Conservation (phyloP, 495 filamentous ascomycete species). For the Pyrenula aspistea region DNA sequence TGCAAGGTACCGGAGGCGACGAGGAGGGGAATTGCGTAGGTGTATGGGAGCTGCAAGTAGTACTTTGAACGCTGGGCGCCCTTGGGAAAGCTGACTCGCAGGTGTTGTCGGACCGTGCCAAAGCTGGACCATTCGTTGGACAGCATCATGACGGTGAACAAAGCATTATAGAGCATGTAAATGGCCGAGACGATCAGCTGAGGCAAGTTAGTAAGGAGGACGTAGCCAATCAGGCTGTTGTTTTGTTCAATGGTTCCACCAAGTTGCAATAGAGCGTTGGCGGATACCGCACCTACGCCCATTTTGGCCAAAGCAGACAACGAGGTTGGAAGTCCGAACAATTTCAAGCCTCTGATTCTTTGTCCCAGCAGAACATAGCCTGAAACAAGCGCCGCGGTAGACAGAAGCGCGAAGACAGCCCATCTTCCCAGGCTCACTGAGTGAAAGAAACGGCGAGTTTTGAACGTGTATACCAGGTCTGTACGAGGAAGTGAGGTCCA, state of each 20-base stretch:
- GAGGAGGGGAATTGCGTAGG: slow-evolving; percentile 23
- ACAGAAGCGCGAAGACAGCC: background rate
- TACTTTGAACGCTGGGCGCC: slow-evolving; percentile 25
- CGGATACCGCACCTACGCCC: background rate
- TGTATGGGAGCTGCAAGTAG: slow-evolving; percentile 28
- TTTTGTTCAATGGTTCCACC: background rate
- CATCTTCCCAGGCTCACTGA: background rate
- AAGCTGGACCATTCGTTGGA: slow-evolving; percentile 9
- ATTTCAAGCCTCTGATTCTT: background rate
- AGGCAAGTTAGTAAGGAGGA: slow-evolving; percentile 17
- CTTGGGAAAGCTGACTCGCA: slow-evolving; percentile 16
- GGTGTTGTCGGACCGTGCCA: slow-evolving; percentile 6
- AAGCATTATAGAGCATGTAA: slow-evolving; percentile 17
- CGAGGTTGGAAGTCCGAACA: background rate
- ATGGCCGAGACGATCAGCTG: slow-evolving; percentile 21
- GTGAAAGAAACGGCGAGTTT: background rate
- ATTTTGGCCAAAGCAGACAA: background rate
- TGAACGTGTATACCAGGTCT: background rate
- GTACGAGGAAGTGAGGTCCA: background rate
- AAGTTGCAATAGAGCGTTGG: background rate
- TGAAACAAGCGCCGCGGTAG: background rate
- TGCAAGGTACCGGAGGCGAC: slow-evolving; percentile 17
- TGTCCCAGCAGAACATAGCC: too few species aligned
- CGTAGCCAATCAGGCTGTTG: background rate
- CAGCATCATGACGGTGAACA: slow-evolving; percentile 16